Base-by-base conservation (phyloP, 306 rosid genomes). In the Alnus rubra region DNA sequence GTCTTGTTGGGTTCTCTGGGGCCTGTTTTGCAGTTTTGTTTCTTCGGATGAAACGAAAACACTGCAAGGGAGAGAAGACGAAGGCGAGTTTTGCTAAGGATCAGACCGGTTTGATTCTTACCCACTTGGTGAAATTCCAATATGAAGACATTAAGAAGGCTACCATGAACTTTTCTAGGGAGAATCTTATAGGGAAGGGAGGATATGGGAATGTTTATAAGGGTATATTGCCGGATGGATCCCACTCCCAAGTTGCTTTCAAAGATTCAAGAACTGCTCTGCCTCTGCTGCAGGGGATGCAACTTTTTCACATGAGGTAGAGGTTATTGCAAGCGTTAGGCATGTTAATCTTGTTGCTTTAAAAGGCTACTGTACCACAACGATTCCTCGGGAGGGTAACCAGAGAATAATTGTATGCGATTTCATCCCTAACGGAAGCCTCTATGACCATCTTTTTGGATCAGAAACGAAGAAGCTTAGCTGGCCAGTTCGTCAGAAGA, bases 231-330 rank as follows among this genome's bases (percentile, higher is more conserved):
- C 51, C 45, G 37, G 77, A 78, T 59, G 86, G 83, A 2, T 83
- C 80, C 3, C 74, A 82, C 13, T 82, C 80, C 5, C 74, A 83
- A 31, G 80, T 83, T 69, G 83, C 86, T 11, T 48, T 83, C 54
- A 83, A 83, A 78, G 86, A 82, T 83, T 74, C 74, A 83, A 83
- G 74, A 69, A 78, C 60, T 69, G 77, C 52, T 83, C 83, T 50
- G 77, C 48, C n/a, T 83, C 83, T 50, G 77, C 39, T 30, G 77
- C 69, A 11, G 75, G 82, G 23, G 82, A 83, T 59, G 52, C 62
- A 35, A 56, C 35, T 42, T 83, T 83, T 53, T 51, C 76, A n/a
- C 82, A 69, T 19, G 74, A 83, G 75, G 76, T 83, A 23, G 70
- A 74, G 63, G 77, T 74, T 1, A 83, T 83, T 44, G 80, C 80